These are phyloP conservation scores for Dioscorea cayenensis DNA, from an alignment of 116 monocot genomes.

Conservation along the genomic window DNA sequence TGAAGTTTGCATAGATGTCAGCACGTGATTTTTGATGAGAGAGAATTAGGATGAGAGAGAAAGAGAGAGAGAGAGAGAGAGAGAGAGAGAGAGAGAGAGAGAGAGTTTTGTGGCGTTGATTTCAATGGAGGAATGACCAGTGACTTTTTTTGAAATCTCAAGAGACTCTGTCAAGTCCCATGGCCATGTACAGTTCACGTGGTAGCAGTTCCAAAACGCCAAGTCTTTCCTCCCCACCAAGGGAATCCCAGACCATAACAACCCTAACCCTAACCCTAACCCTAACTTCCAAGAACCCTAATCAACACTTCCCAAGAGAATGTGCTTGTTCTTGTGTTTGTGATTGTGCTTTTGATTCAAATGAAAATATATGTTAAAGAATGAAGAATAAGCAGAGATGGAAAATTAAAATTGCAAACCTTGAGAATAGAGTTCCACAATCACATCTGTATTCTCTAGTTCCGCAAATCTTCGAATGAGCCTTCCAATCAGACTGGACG, in stretches of 20 bases:
- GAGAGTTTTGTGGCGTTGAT: neutral
- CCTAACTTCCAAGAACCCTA: constrained; percentile 4
- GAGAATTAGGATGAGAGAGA: neutral
- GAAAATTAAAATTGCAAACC: constrained; percentile 23
- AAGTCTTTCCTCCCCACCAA: neutral
- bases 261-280: constrained; percentile 4
- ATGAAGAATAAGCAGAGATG: neutral
- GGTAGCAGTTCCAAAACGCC: constrained; percentile 21
- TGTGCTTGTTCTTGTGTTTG: neutral
- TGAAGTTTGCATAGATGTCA: neutral
- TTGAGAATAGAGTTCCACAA: constrained; percentile 93
- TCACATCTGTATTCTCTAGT: constrained; percentile 92
- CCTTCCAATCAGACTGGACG: constrained; percentile 94
- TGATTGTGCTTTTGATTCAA: neutral
- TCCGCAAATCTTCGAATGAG: constrained; percentile 92
- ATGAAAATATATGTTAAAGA: neutral
- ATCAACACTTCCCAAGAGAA: neutral
- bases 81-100: neutral
- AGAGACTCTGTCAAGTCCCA: too few species aligned
- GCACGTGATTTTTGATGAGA: constrained; percentile 37
- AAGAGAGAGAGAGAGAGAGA: neutral
- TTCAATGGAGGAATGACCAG: constrained; percentile 14
- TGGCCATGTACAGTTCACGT: constrained; percentile 37
- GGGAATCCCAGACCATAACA: neutral
- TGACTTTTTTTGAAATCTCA: constrained; percentile 21